Conservation (phyloP, 73 alveolate genomes). For the Symbiodinium natans region DNA sequence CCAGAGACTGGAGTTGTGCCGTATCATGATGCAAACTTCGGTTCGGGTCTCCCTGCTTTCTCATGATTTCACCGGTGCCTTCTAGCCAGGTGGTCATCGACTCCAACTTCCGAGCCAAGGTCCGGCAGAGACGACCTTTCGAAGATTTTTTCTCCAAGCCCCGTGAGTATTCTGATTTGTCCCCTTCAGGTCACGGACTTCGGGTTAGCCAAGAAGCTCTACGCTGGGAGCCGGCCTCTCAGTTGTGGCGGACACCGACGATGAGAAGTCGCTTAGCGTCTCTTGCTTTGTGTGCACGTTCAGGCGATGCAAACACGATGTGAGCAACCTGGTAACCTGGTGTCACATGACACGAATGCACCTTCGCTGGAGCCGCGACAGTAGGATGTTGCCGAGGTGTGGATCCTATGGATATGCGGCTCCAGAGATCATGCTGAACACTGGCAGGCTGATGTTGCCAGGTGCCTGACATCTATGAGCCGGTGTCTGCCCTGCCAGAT, state of each 20-base stretch:
- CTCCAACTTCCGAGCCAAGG: slow-evolving; percentile 78
- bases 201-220: slow-evolving; percentile 89
- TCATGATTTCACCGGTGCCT: too few species aligned
- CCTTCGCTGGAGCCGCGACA: neutral
- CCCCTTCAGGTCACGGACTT: slow-evolving; percentile 61
- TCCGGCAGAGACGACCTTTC: neutral
- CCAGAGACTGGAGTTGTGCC: too few species aligned
- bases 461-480: too few species aligned
- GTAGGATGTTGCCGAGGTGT: neutral
- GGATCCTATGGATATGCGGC: slow-evolving; percentile 94
- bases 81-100: slow-evolving; percentile 88
- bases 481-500: neutral
- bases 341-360: neutral
- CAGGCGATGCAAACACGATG: slow-evolving; percentile 85
- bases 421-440: slow-evolving; percentile 81
- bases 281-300: neutral
- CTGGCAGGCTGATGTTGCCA: slow-evolving; percentile 28
- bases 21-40: too few species aligned
- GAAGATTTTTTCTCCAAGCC: too few species aligned
- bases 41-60: too few species aligned
- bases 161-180: neutral
- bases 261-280: neutral
- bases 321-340: neutral
- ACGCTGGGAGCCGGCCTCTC: slow-evolving; percentile 33
- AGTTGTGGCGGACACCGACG: neutral